Conservation (phyloP, 768 basidiomycete species). For the Daedaleopsis sinensis region DNA sequence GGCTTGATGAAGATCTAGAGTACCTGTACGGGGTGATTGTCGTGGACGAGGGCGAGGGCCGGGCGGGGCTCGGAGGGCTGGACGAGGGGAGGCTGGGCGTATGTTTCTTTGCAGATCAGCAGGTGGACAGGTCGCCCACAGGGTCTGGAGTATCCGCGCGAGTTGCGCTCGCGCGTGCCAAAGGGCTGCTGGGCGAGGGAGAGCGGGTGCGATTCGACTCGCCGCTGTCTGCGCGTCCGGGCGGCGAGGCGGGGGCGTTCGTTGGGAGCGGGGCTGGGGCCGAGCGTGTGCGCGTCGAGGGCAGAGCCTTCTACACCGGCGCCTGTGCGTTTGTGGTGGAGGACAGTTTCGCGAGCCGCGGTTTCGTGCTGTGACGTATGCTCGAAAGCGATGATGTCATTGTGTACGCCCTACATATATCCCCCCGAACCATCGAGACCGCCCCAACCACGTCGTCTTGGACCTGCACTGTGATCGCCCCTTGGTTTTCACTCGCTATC, state of each 20-base stretch:
- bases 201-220: constrained; percentile 39
- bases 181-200: constrained; percentile 31
- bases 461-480: neutral
- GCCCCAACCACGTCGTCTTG: neutral
- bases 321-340: constrained; percentile 26
- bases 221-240: constrained; percentile 30
- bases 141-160: constrained; percentile 44
- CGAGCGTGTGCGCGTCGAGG: constrained; percentile 33
- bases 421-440: neutral
- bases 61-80: constrained; percentile 20
- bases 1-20: constrained; percentile 35
- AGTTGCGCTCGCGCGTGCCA: constrained; percentile 39
- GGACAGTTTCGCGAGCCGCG: constrained; percentile 16
- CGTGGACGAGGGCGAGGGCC: constrained; percentile 30
- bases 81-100: constrained; percentile 24
- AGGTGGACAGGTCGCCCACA: constrained; percentile 43
- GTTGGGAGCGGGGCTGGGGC: constrained; percentile 11
- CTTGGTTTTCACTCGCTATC: neutral
- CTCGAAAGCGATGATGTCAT: constrained; percentile 26
- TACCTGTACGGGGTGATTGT: constrained; percentile 44
- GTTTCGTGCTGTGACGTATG: constrained; percentile 25
- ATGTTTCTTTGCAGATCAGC: constrained; percentile 43
- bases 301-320: constrained; percentile 37
- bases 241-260: constrained; percentile 20
- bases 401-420: constrained; percentile 20